Conservation (phyloP, 768 basidiomycete genomes). For the Tubosaeta sp. region DNA sequence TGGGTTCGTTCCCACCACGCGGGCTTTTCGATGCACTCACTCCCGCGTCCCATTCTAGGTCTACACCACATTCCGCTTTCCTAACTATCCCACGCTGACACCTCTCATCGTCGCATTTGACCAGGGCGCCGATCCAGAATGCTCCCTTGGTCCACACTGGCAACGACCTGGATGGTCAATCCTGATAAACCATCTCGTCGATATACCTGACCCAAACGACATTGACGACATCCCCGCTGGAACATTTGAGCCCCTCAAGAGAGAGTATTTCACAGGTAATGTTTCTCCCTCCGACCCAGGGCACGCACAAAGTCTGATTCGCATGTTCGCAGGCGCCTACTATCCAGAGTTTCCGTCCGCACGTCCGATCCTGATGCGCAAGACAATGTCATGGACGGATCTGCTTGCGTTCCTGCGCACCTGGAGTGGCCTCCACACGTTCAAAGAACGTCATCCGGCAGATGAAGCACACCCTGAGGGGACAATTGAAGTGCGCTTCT, state of each 20-base stretch:
- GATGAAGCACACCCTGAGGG: neutral
- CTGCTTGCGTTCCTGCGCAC: neutral
- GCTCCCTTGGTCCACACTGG: too few species aligned
- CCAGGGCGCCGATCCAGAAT: too few species aligned
- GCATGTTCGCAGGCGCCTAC: neutral
- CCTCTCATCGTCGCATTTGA: neutral
- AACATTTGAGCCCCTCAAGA: neutral
- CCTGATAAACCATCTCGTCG: neutral
- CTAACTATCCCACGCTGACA: neutral
- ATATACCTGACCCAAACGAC: neutral
- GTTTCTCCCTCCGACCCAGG: too few species aligned
- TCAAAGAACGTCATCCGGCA: neutral
- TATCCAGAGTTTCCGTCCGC: neutral
- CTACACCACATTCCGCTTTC: neutral
- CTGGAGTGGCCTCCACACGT: neutral
- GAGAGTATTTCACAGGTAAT: neutral
- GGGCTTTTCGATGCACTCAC: too few species aligned
- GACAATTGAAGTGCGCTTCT: neutral
- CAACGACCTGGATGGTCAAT: too few species aligned
- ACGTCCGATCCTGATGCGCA: neutral
- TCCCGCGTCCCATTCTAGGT: too few species aligned
- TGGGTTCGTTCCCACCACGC: neutral
- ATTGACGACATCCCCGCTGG: neutral
- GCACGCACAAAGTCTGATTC: too few species aligned
- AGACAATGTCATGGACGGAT: neutral